Evolutionary conservation across 345 rosid species (phyloP).

Genomic region (Adansonia digitata): DNA sequence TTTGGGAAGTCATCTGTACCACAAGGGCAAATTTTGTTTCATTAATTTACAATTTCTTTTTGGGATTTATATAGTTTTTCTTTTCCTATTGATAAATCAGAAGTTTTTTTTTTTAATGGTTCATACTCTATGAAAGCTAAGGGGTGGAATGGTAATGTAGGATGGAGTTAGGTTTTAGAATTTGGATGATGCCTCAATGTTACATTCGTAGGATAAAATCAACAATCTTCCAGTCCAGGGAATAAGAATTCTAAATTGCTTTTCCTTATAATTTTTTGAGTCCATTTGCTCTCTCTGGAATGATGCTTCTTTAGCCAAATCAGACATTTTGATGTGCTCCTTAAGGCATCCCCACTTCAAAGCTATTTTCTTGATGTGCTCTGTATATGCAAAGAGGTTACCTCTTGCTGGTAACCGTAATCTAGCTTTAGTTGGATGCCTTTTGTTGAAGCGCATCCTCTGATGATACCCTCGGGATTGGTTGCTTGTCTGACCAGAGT

Average conservation of each 20-base stretch:
- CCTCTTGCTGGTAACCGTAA: slow-evolving; percentile 1
- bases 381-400: background rate
- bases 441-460: slow-evolving; percentile 37
- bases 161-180: slow-evolving; percentile 68
- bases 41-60: background rate
- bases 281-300: slow-evolving; percentile 23
- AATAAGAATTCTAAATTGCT: background rate
- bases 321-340: slow-evolving; percentile 44
- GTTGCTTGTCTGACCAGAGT: slow-evolving; percentile 37
- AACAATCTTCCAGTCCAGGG: slow-evolving; percentile 61
- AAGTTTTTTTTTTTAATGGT: background rate
- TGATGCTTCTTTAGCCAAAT: slow-evolving; percentile 57
- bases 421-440: slow-evolving; percentile 19
- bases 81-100: background rate
- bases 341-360: slow-evolving; percentile 18
- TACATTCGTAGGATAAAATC: slow-evolving; percentile 81
- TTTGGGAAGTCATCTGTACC: slow-evolving; percentile 85
- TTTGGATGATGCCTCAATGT: slow-evolving; percentile 17
- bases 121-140: background rate
- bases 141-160: slow-evolving; percentile 29
- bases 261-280: background rate
- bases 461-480: slow-evolving; percentile 38
- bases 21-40: slow-evolving; percentile 47
- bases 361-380: background rate
- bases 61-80: background rate